A percentile compares a stretch with the other conserved stretches of the same genome.
These are phyloP conservation scores for Aspergillus sojae DNA, from an alignment of 2,329 filamentous ascomycete species.

Conservation along the genomic window DNA sequence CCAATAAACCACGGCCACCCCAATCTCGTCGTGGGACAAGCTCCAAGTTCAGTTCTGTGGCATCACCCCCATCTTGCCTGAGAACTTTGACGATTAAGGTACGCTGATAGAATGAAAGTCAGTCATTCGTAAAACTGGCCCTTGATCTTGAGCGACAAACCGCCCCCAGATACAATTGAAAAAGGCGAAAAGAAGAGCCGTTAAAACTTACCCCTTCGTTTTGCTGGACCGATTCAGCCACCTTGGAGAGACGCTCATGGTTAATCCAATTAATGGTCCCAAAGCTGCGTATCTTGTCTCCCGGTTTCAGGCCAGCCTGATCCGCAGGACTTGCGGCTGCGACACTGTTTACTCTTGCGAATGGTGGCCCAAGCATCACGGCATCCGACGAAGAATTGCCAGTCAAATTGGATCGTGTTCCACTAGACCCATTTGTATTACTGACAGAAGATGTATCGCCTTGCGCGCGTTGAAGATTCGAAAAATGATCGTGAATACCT, in stretches of 20 bases:
- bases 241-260: slow-evolving; percentile 80
- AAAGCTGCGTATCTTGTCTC: slow-evolving; percentile 82
- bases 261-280: slow-evolving; percentile 82
- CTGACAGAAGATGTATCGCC: slow-evolving; percentile 36
- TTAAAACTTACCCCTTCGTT: slow-evolving; percentile 75
- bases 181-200: slow-evolving; percentile 4
- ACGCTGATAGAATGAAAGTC: slow-evolving; percentile 52
- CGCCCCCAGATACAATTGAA: background rate
- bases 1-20: slow-evolving; percentile 87
- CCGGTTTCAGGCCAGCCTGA: slow-evolving; percentile 74
- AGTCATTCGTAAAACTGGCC: background rate
- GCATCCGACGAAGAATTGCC: slow-evolving; percentile 25
- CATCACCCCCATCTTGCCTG: slow-evolving; percentile 50
- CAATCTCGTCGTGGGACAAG: slow-evolving; percentile 78
- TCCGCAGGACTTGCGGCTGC: slow-evolving; percentile 78
- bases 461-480: slow-evolving; percentile 62
- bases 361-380: slow-evolving; percentile 62
- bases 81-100: slow-evolving; percentile 70
- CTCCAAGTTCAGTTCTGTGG: slow-evolving; percentile 65
- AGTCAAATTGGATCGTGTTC: slow-evolving; percentile 23
- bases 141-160: background rate
- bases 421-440: slow-evolving; percentile 27
- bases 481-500: slow-evolving; percentile 87
- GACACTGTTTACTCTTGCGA: slow-evolving; percentile 89
- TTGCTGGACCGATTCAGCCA: slow-evolving; percentile 85